Evolutionary conservation across 2,329 filamentous ascomycete genomes (phyloP), one percentile per base, ranked within the genome.

Genomic region (Phaeosphaeria sp.): DNA sequence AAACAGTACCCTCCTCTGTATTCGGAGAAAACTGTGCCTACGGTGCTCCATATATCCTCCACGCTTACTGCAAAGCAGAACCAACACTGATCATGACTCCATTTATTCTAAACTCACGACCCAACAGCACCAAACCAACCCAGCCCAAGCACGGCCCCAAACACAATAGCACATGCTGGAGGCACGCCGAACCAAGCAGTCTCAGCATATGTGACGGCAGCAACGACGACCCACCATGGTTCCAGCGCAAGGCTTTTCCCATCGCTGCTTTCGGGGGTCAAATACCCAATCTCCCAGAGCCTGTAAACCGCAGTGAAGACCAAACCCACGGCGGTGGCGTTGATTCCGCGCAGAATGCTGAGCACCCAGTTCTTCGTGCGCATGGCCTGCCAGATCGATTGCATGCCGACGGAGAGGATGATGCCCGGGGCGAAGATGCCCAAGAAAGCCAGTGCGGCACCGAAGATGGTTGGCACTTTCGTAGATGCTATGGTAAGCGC

Each of bases 201-300:
- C 30, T 76, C 77, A 0, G 76, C 76, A 64, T 79, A 81, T 7
- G 74, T 74, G 6, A 79, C 55, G 1, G 77, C 75, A 27, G 77
- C 72, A 21, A 80, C 74, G n/a, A 80, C 79, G 0, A 80, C 78
- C 79, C 79, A 81, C 78, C 75, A 81, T 1, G 79, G 77, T 64
- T 81, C 78, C 3, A 60, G 47, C 1, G 73, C 77, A 52, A 81
- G 60, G 56, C 71, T 75, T 42, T 66, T 71, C 6, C 79, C 78
- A 47, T 68, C 58, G 21, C 62, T 73, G 7, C 64, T 65, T 20
- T 78, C 69, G 4, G 73, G 69, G 21, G 77, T 78, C 42, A 81
- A 44, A 60, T 79, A 80, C 1, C 79, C 79, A 58, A 80, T 79
- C 59, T 79, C 74, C 74, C 79, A 81, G 2, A 81, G 69, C 7